Evolutionary conservation across 192 early-diverging fungal species (phyloP).

Genomic region (Haplosporangium gracile): DNA sequence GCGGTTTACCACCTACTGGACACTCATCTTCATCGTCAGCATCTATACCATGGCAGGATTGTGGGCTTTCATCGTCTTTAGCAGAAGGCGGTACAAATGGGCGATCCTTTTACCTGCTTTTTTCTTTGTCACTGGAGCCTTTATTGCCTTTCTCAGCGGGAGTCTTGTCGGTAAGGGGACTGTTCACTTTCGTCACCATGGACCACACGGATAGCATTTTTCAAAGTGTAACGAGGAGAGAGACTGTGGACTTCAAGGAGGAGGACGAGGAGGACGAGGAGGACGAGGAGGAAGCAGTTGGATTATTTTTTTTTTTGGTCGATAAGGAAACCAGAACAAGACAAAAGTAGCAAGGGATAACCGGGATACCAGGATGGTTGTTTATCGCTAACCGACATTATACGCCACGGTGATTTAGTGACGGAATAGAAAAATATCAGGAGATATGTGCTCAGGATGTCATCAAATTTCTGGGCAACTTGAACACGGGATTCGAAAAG

Average conservation of each 20-base stretch:
- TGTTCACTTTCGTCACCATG: too few relatives aligned
- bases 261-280: background rate
- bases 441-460: background rate
- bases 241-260: background rate
- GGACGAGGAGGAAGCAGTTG: background rate
- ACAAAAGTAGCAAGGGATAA: background rate
- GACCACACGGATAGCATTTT: background rate
- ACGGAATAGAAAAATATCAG: background rate
- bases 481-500: too few relatives aligned
- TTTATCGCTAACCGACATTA: background rate
- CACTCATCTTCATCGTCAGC: conserved; percentile 66
- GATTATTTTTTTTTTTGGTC: background rate
- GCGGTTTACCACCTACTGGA: conserved; percentile 72
- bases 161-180: conserved; percentile 54
- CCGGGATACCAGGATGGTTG: background rate
- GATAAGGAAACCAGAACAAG: background rate
- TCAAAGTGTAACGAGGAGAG: background rate
- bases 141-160: conserved; percentile 60
- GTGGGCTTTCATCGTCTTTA: conserved; percentile 67
- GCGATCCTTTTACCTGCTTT: conserved; percentile 49
- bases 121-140: conserved; percentile 44
- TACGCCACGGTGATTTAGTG: background rate
- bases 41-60: conserved; percentile 73
- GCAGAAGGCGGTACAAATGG: conserved; percentile 57
- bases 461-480: background rate